Conservation (phyloP, 805 yeast genomes). For the Kodamaea kaohsiungensis region DNA sequence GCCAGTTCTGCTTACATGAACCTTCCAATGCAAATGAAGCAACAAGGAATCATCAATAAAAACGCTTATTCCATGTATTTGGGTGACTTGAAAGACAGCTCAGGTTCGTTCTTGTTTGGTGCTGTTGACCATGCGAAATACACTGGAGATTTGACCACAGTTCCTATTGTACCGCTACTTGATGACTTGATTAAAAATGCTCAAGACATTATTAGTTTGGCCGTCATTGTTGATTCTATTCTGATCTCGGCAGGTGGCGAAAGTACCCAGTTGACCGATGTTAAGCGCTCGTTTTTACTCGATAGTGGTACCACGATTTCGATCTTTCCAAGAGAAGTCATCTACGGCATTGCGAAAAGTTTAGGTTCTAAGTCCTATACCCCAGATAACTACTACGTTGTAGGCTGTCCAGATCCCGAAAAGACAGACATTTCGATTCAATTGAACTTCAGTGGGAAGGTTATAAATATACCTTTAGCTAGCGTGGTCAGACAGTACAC, state of each 20-base stretch:
- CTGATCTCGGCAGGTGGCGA: not conserved
- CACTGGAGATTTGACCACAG: conserved; percentile 41
- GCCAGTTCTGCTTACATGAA: conserved; percentile 29
- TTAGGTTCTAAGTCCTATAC: not conserved
- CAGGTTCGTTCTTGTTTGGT: conserved; percentile 61
- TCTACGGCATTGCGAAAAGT: not conserved
- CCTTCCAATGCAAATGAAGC: conserved; percentile 34
- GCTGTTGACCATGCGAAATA: conserved; percentile 68
- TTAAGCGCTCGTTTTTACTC: not conserved
- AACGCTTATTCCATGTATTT: conserved; percentile 17
- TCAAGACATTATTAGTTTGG: not conserved
- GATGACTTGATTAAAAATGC: not conserved
- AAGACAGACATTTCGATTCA: not conserved
- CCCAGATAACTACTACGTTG: not conserved
- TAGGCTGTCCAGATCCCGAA: not conserved
- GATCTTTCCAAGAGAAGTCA: not conserved
- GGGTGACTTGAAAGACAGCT: conserved; percentile 12
- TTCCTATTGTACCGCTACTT: conserved; percentile 17
- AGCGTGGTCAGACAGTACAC: not conserved
- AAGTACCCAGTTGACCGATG: not conserved
- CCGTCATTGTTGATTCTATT: not conserved
- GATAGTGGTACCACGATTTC: not conserved
- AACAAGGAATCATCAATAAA: conserved; percentile 9
- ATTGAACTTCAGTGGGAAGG: not conserved
- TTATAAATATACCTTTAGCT: not conserved